phyloP scores from a whole-genome alignment of 768 basidiomycete species.

The Collybia sordida region DNA sequence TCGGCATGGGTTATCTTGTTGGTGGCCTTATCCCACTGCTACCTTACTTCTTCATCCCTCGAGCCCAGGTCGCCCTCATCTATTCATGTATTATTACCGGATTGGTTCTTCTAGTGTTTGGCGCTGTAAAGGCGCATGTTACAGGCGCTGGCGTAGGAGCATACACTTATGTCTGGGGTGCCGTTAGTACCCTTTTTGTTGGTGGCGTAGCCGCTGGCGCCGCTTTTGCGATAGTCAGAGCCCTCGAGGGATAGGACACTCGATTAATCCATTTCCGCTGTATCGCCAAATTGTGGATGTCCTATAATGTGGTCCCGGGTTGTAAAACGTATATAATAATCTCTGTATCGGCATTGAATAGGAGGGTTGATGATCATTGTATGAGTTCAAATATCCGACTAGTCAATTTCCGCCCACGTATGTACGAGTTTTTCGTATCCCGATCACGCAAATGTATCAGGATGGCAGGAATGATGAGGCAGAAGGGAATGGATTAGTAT shows the following conservation, averaged over 20 bases:
- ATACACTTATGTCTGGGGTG: constrained; percentile 82
- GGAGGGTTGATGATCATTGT: too few relatives aligned
- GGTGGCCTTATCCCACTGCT: constrained; percentile 92
- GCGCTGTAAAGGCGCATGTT: constrained; percentile 84
- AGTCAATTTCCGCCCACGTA: too few relatives aligned
- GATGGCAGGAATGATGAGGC: too few relatives aligned
- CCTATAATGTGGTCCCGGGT: too few relatives aligned
- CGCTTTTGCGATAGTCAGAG: constrained; percentile 53
- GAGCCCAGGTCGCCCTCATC: constrained; percentile 65
- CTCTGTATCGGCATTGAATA: too few relatives aligned
- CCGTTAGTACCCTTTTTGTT: constrained; percentile 82
- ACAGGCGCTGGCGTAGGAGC: constrained; percentile 74
- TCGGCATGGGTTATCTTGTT: constrained; percentile 90
- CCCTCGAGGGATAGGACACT: constrained; percentile 32
- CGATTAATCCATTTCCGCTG: neutral
- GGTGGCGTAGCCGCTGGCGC: constrained; percentile 87
- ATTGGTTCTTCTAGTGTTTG: constrained; percentile 84
- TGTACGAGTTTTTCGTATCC: too few relatives aligned
- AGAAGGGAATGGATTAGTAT: too few relatives aligned
- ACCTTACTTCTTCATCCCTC: constrained; percentile 87
- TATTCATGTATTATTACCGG: constrained; percentile 84
- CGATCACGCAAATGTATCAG: too few relatives aligned
- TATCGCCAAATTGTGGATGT: neutral
- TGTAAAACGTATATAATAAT: too few relatives aligned
- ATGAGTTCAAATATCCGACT: too few relatives aligned